Conservation (phyloP, 345 rosid species). For the Carallia brachiata region DNA sequence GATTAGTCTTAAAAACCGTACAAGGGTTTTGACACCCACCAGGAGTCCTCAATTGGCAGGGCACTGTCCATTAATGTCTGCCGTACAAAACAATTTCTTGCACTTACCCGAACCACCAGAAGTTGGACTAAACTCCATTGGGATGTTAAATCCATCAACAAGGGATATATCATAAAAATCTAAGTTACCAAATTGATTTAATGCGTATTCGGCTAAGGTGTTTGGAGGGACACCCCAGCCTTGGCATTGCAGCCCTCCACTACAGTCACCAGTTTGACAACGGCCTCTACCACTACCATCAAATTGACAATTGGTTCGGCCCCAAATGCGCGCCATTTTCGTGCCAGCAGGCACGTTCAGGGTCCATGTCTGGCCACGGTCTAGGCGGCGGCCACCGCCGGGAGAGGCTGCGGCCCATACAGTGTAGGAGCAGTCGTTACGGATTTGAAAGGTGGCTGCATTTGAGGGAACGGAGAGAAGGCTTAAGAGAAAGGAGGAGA, state of each 20-base stretch:
- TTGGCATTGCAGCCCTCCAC: neutral
- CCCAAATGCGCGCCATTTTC: constrained; percentile 17
- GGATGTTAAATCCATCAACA: constrained; percentile 28
- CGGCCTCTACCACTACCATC: neutral
- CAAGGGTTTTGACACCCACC: constrained; percentile 24
- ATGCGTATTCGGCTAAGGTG: constrained; percentile 19
- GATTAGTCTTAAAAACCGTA: constrained; percentile 17
- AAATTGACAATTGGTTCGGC: constrained; percentile 22
- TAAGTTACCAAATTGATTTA: neutral
- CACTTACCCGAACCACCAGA: neutral
- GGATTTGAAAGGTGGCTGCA: constrained; percentile 22
- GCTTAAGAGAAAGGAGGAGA: too few relatives aligned
- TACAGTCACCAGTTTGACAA: constrained; percentile 24
- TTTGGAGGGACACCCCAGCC: constrained; percentile 4
- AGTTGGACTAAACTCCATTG: constrained; percentile 20
- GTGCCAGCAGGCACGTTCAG: constrained; percentile 14
- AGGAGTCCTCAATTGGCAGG: constrained; percentile 7
- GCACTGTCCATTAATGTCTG: constrained; percentile 17
- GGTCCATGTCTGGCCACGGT: constrained; percentile 5
- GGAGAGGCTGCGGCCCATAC: constrained; percentile 19
- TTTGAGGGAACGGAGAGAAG: constrained; percentile 10
- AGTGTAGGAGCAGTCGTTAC: constrained; percentile 7
- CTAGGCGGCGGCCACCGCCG: constrained; percentile 13
- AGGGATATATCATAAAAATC: constrained; percentile 17
- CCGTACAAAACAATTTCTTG: neutral